phyloP scores from a whole-genome alignment of 192 early-diverging fungal species.

The Backusella tuberculispora region DNA sequence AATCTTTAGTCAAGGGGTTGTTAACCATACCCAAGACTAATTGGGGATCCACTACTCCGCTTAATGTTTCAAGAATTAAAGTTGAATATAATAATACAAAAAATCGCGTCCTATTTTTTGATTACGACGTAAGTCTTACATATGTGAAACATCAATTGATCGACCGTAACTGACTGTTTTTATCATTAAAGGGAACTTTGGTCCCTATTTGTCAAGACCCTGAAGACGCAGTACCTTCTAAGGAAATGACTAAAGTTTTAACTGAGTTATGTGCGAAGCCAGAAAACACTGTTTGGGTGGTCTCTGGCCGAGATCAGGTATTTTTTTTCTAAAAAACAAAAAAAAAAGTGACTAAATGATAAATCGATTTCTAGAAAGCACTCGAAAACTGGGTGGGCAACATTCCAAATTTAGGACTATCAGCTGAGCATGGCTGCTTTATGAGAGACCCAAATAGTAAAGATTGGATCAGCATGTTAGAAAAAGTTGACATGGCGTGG shows the following conservation, averaged over 20 bases:
- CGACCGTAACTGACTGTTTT: not conserved
- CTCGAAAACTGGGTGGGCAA: conserved; percentile 88
- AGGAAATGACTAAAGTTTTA: conserved; percentile 78
- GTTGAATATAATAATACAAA: conserved; percentile 61
- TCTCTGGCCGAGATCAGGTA: conserved; percentile 87
- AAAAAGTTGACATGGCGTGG: conserved; percentile 86
- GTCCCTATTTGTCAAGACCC: conserved; percentile 92
- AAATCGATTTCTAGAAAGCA: conserved; percentile 39
- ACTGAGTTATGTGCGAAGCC: conserved; percentile 69
- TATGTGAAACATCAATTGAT: not conserved
- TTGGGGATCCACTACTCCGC: conserved; percentile 43
- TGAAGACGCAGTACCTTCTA: conserved; percentile 84
- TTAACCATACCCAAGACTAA: conserved; percentile 40
- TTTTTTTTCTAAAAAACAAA: not conserved
- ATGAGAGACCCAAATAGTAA: conserved; percentile 74
- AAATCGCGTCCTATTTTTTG: conserved; percentile 88
- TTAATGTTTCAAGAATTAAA: conserved; percentile 58
- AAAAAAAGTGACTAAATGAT: not conserved
- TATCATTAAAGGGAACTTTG: conserved; percentile 75
- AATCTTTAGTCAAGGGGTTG: conserved; percentile 79
- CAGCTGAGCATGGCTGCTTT: conserved; percentile 97
- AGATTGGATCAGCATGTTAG: conserved; percentile 74
- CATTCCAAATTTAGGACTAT: conserved; percentile 79
- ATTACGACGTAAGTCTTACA: conserved; percentile 78
- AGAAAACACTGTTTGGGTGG: conserved; percentile 84